Conservation (phyloP, 2,329 filamentous ascomycete species). For the Colletotrichum sp. region DNA sequence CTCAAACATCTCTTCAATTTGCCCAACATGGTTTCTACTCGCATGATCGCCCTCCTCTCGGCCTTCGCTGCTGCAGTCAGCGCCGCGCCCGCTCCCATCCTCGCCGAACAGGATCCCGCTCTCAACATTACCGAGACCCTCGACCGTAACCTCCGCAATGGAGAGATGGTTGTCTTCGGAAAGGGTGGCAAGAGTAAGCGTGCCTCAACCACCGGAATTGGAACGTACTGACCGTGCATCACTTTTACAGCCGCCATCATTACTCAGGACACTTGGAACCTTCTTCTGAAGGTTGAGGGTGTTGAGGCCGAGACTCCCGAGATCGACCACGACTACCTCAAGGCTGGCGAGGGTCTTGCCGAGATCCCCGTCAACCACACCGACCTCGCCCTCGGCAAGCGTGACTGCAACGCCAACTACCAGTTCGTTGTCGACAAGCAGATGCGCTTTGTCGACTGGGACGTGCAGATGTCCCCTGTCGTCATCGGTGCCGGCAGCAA, state of each 20-base stretch:
- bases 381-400: background rate
- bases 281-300: background rate
- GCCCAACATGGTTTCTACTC: background rate
- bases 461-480: slow-evolving; percentile 19
- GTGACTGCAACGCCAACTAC: slow-evolving; percentile 4
- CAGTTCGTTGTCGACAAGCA: background rate
- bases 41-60: background rate
- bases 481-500: slow-evolving; percentile 6
- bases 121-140: background rate
- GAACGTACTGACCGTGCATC: background rate
- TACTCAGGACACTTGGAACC: background rate
- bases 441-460: slow-evolving; percentile 20
- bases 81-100: background rate
- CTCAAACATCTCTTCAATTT: background rate
- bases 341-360: background rate
- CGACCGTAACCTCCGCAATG: background rate
- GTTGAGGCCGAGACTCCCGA: background rate
- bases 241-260: background rate
- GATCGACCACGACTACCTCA: background rate
- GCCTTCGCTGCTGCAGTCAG: background rate
- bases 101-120: background rate
- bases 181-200: background rate
- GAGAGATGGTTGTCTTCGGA: background rate
- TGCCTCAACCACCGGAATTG: background rate
- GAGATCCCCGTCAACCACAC: background rate